Base-by-base conservation (phyloP, 331 rosid species). In the Quercus tomentella region DNA sequence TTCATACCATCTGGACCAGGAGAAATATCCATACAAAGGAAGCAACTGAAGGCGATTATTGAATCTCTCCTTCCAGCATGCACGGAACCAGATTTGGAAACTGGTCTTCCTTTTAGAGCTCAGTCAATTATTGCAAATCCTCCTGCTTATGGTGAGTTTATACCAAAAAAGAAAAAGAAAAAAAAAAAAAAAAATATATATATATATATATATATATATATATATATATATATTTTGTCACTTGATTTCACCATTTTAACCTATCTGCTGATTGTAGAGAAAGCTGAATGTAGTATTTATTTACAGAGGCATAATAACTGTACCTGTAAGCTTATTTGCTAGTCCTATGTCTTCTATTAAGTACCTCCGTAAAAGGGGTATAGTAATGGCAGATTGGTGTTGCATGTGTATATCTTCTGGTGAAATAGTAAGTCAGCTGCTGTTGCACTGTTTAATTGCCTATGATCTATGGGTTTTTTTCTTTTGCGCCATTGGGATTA, bases 91-190 rank as follows among this genome's bases (percentile, higher is more conserved):
- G 97, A 93, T 87, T 72, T 82, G 30, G 99, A 95, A 87, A 93
- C 96, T 26, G 91, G 91, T 18, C 72, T 57, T 74, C 89, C 96
- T 70, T 95, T 95, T 83, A 88, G 86, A 80, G 97, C 97, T 63
- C 99, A 93, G 84, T 96, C 99, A 74, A 93, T 96, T 82, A 93
- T 96, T 85, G 98, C 98, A 81, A 96, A 96, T 74, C 96, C 98
- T 86, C 97, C 98, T 78, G 97, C 94, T 61, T 96, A 88, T 83
- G 99, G 99, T 93, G 88, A 90, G 93, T 79, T 75, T 76, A 51
- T 75, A 69, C 75, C 56, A 58, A 41, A 8, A 41, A 41, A 2
- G 3, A 41, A 41, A 76, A 61, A 56, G 51, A 81, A 31, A 6
- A n/a, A n/a, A n/a, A n/a, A n/a, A n/a, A n/a, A n/a, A n/a, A n/a